Percentiles rank a stretch among this genome's conserved stretches.
Evolutionary conservation across 2,329 filamentous ascomycete species (phyloP).

Genomic region (Neofusicoccum ribis): DNA sequence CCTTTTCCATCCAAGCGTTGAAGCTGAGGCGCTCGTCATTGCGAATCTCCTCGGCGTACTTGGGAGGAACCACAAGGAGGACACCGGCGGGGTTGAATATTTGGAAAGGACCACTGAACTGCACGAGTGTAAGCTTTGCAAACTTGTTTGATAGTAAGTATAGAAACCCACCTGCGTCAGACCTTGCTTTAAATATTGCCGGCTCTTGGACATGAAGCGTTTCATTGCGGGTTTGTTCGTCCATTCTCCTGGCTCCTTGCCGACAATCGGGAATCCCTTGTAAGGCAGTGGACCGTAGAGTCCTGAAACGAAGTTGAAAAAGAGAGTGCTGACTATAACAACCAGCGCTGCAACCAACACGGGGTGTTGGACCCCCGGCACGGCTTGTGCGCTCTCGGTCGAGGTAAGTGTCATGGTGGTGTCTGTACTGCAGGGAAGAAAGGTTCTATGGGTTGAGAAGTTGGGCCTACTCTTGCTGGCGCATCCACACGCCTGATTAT

Average conservation of each 20-base stretch:
- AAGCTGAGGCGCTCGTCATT: conserved; percentile 4
- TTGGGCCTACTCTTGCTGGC: too few relatives aligned
- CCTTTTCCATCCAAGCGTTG: not conserved
- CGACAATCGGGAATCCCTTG: not conserved
- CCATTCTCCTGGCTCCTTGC: conserved; percentile 2
- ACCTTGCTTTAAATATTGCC: not conserved
- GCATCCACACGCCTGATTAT: not conserved
- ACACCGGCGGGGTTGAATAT: not conserved
- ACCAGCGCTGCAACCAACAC: not conserved
- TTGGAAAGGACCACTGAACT: conserved; percentile 10
- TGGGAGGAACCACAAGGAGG: not conserved
- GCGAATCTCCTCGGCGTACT: conserved; percentile 4
- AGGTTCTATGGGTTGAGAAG: not conserved
- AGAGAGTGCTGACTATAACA: not conserved
- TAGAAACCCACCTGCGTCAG: not conserved
- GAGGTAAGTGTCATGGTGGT: not conserved
- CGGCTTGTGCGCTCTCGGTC: not conserved
- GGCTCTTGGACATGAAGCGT: not conserved
- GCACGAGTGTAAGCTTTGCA: not conserved
- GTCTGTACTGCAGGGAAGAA: too few relatives aligned
- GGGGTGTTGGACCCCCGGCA: not conserved
- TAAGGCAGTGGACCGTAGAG: not conserved
- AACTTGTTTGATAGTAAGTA: not conserved
- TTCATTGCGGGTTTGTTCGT: not conserved
- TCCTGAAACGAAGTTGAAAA: not conserved